A percentile compares a stretch with the other conserved stretches of the same genome.
phyloP scores from a whole-genome alignment of 192 early-diverging fungal genomes.

The Coemansia sp. region DNA sequence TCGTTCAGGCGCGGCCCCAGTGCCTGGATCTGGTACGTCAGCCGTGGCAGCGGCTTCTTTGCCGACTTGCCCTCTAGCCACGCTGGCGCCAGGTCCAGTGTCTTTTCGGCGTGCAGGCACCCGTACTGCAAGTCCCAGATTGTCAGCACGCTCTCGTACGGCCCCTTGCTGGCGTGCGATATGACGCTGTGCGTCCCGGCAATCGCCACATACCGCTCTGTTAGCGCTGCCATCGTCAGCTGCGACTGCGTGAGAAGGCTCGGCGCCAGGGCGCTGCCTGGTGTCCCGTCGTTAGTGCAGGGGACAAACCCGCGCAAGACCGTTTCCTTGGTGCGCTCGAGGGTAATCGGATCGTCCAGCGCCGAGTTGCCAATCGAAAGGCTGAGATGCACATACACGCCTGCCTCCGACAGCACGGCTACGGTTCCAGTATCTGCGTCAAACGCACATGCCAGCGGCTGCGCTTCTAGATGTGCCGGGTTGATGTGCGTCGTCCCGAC shows the following conservation, averaged over 20 bases:
- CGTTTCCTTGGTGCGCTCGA: slow-evolving; percentile 31
- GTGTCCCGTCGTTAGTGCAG: slow-evolving; percentile 5
- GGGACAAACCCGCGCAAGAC: slow-evolving; percentile 44
- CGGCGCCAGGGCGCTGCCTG: slow-evolving; percentile 2
- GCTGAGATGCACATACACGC: slow-evolving; percentile 28
- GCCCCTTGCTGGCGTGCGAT: slow-evolving; percentile 34
- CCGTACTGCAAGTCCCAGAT: slow-evolving; percentile 50
- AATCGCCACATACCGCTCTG: slow-evolving; percentile 44
- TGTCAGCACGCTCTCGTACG: slow-evolving; percentile 43
- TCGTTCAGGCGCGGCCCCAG: slow-evolving; percentile 31
- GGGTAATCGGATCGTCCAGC: slow-evolving; percentile 34
- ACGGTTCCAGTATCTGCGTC: slow-evolving; percentile 38
- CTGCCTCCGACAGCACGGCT: slow-evolving; percentile 31
- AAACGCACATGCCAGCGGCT: slow-evolving; percentile 41
- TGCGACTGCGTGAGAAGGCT: slow-evolving; percentile 32
- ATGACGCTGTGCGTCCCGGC: slow-evolving; percentile 46
- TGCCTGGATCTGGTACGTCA: slow-evolving; percentile 39
- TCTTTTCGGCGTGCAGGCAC: slow-evolving; percentile 41
- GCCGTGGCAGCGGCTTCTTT: slow-evolving; percentile 17
- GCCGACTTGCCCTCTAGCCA: slow-evolving; percentile 17
- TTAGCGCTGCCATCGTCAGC: slow-evolving; percentile 29
- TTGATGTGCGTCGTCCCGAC: slow-evolving; percentile 40
- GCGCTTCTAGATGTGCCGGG: slow-evolving; percentile 19
- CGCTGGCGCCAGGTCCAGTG: slow-evolving; percentile 14
- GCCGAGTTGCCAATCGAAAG: slow-evolving; percentile 33